phyloP scores from a whole-genome alignment of 345 rosid species.

The Mangifera indica region DNA sequence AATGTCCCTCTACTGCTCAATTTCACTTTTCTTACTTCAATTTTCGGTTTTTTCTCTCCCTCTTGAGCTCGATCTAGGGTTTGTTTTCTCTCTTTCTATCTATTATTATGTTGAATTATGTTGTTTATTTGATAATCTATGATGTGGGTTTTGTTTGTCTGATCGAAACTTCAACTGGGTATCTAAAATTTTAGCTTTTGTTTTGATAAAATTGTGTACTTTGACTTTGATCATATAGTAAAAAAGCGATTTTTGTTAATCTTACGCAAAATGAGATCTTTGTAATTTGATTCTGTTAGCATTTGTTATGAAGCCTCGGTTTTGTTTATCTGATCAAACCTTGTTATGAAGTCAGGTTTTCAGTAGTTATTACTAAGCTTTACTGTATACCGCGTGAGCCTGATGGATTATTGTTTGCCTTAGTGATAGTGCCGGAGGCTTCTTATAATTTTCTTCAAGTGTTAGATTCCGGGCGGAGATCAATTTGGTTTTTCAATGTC shows the following conservation, averaged over 20 bases:
- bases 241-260: neutral
- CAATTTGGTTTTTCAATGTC: neutral
- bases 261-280: neutral
- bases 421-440: neutral
- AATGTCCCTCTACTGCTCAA: neutral
- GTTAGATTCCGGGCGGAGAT: neutral
- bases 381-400: no score
- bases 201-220: neutral
- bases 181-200: neutral
- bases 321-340: no score
- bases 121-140: neutral
- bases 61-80: neutral
- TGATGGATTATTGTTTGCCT: neutral
- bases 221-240: neutral
- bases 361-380: no score
- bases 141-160: neutral
- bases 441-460: neutral
- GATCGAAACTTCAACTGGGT: neutral
- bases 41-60: neutral
- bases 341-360: no score
- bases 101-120: neutral
- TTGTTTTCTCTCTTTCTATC: neutral
- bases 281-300: neutral
- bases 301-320: no score
- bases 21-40: slow-evolving; percentile 1